Conservation (phyloP, 2,329 filamentous ascomycete species). For the Penicillium sp. region DNA sequence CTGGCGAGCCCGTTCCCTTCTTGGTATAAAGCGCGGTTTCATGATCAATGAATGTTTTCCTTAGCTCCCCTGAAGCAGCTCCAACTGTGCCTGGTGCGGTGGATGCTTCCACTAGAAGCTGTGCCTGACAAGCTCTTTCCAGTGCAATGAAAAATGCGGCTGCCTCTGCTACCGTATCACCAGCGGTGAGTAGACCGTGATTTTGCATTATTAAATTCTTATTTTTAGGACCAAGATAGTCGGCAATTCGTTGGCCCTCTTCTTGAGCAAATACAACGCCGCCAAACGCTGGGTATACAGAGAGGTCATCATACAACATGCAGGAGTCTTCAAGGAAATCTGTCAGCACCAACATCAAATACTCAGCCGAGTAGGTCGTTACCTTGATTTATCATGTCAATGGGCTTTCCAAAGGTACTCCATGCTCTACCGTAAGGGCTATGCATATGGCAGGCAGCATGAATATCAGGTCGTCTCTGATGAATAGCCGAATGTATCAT, state of each 20-base stretch:
- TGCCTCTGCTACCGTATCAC: conserved; percentile 73
- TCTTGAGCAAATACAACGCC: conserved; percentile 51
- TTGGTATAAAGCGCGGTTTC: conserved; percentile 20
- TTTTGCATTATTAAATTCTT: conserved; percentile 34
- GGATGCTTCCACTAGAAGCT: conserved; percentile 70
- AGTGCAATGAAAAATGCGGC: conserved; percentile 70
- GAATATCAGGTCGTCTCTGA: conserved; percentile 48
- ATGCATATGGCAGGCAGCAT: conserved; percentile 52
- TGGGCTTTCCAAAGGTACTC: conserved; percentile 46
- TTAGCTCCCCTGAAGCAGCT: conserved; percentile 51
- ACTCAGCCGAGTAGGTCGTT: background rate
- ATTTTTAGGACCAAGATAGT: conserved; percentile 25
- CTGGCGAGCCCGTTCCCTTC: conserved; percentile 3
- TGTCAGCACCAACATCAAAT: background rate
- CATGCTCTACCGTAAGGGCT: conserved; percentile 50
- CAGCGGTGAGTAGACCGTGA: conserved; percentile 59
- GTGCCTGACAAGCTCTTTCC: conserved; percentile 70
- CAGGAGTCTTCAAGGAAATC: conserved; percentile 14
- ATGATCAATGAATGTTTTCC: conserved; percentile 56
- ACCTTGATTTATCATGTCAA: conserved; percentile 51
- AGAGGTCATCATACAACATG: conserved; percentile 32
- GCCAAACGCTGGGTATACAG: conserved; percentile 50
- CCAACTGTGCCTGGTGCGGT: conserved; percentile 31
- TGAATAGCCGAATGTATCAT: conserved; percentile 55
- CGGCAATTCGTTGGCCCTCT: conserved; percentile 51